Evolutionary conservation across 2,329 filamentous ascomycete genomes (phyloP), one percentile per base, ranked within the genome.

Genomic region (Penicillium sp.): DNA sequence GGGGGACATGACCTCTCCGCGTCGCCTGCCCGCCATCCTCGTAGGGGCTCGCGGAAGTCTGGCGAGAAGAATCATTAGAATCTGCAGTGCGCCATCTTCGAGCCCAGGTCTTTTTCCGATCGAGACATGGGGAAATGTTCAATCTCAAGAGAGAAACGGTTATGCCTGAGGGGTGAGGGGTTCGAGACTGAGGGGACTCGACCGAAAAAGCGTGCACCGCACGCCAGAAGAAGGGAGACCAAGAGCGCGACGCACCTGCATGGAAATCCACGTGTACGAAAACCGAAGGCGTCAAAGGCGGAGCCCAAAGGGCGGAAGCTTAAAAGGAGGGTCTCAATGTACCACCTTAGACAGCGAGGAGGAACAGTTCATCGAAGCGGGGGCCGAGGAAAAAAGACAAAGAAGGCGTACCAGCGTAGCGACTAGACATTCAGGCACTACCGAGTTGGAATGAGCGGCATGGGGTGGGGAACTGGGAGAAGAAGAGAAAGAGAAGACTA

Each of bases 1-100:
- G 79, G 54, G 81, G 76, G 58, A 73, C 73, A 72, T 84, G 82
- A 58, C 80, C 79, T 63, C 78, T 75, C 55, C 78, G 74, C 60
- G 73, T 70, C 60, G 77, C 71, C 70, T 78, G 78, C 64, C 67
- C 70, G 59, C 67, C 67, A 61, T 68, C 64, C 58, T 71, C 71
- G 56, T 69, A 65, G 53, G 65, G 62, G 53, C 64, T 66, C 50
- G 64, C 67, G 63, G 73, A 71, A 63, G 72, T 69, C 73, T 75
- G 52, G 31, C n/a, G 22, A 28, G 45, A 36, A 46, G 41, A n/a
- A 34, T 30, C 16, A 34, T 60, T 36, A 60, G 53, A 35, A 51
- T 29, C 16, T 22, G 16, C 6, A 22, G 34, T 14, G 7, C 16
- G 22, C 13, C 2, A 29, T n/a, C 11, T 47, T 18, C 13, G 11